Percentiles rank a stretch among this genome's conserved stretches.
Evolutionary conservation across 2,329 filamentous ascomycete genomes (phyloP).

Genomic region (Talaromyces piceae): DNA sequence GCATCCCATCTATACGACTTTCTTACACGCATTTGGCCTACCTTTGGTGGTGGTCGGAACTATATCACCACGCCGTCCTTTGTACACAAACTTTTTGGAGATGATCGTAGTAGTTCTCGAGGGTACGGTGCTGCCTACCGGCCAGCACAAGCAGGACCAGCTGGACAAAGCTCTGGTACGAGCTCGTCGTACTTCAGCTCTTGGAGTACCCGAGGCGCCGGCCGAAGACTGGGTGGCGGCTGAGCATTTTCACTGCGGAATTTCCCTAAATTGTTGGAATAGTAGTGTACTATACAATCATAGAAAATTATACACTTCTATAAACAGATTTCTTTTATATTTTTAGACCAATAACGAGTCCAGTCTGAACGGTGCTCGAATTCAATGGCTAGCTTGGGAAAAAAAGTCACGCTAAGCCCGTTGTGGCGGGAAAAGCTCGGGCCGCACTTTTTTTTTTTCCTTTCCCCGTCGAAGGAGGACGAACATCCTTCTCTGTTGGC

Average conservation of each 20-base stretch:
- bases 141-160: neutral
- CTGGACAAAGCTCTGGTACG: neutral
- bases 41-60: slow-evolving; percentile 77
- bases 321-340: neutral
- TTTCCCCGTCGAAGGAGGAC: neutral
- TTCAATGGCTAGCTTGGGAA: neutral
- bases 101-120: neutral
- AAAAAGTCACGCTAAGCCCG: slow-evolving; percentile 2
- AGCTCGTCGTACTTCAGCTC: slow-evolving; percentile 1
- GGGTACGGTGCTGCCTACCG: neutral
- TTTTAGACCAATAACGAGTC: neutral
- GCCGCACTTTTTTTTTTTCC: slow-evolving; percentile 13
- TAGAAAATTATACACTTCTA: neutral
- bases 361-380: neutral
- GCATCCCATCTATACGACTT: slow-evolving; percentile 91
- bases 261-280: neutral
- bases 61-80: slow-evolving; percentile 66
- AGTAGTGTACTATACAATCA: neutral
- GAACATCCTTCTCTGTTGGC: neutral
- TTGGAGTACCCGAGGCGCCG: slow-evolving; percentile 10
- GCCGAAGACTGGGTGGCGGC: slow-evolving; percentile 7
- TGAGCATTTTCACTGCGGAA: neutral
- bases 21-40: slow-evolving; percentile 76
- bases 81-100: slow-evolving; percentile 58
- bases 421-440: slow-evolving; percentile 8